Percentiles rank a stretch among this genome's conserved stretches.
Evolutionary conservation across 2,329 filamentous ascomycete species (phyloP).

Genomic region (Calonectria pseudoreteaudii): DNA sequence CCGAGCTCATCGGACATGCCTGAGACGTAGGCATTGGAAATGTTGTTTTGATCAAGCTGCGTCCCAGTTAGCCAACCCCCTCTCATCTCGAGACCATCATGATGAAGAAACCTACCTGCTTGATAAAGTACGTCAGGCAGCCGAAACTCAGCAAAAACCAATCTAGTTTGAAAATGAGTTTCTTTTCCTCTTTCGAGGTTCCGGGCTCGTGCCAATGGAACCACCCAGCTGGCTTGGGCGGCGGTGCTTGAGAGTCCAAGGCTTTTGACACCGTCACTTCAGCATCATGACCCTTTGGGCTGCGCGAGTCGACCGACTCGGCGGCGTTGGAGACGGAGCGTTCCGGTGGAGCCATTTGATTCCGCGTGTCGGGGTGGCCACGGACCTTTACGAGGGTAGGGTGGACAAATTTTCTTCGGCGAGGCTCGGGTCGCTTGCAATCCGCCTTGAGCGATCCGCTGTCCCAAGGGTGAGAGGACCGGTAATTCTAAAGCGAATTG

Average conservation of each 20-base stretch:
- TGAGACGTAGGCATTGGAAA: conserved; percentile 62
- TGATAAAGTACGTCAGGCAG: conserved; percentile 61
- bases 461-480: background rate
- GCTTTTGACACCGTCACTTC: conserved; percentile 1
- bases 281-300: background rate
- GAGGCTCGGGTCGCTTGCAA: background rate
- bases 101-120: conserved; percentile 40
- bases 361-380: background rate
- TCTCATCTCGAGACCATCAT: background rate
- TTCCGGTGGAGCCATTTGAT: conserved; percentile 9
- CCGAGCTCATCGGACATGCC: conserved; percentile 61
- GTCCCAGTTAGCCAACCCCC: conserved; percentile 6
- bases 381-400: too few relatives aligned
- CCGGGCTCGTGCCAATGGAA: conserved; percentile 57
- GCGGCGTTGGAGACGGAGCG: background rate
- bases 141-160: conserved; percentile 54
- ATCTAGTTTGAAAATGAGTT: conserved; percentile 62
- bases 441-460: background rate
- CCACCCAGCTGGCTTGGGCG: conserved; percentile 35
- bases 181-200: conserved; percentile 55
- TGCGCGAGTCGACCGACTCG: conserved; percentile 7
- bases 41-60: conserved; percentile 57
- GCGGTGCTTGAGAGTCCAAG: background rate
- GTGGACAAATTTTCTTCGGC: background rate
- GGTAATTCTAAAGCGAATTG: background rate